Base-by-base conservation (phyloP, 2,329 filamentous ascomycete species). In the Stachybotrys echinatus region DNA sequence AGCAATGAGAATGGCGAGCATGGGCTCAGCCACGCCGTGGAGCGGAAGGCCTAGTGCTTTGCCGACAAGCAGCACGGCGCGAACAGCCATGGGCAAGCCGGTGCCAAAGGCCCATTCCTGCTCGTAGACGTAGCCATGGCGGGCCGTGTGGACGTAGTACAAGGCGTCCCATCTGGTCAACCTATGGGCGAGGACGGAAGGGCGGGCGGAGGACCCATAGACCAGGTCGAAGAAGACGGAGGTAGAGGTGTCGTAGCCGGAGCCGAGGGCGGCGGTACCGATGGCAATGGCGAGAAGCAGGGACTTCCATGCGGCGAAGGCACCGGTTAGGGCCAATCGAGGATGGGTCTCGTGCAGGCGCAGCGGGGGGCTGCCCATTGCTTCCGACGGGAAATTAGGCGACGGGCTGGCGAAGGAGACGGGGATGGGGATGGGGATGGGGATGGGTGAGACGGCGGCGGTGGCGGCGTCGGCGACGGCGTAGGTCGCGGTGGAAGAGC, bases 101-200 rank as follows among this genome's bases (percentile, higher is more conserved):
- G 61, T 56, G 37, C 85, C 85, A 69, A 92, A 94, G 0, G 89
- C 89, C 88, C 88, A 94, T 67, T 92, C 87, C 69, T 94, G 89
- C 70, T 95, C 89, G 64, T 83, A 87, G 12, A 84, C 49, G 58
- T 89, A 84, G 31, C 86, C 87, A 12, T 79, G 74, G 40, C 74
- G 74, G 5, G 87, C 80, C 42, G 74, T 65, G 55, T 83, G 77
- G 51, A 85, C 72, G 61, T 85, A 92, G 66, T 92, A 94, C 56
- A 95, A 74, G 27, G 85, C 87, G 65, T 95, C 89, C 89, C 89
- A 95, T 65, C 88, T 78, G 6, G 84, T 83, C 51, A 94, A 71
- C 42, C 81, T 81, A 31, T 76, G 68, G 19, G 74, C 66, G 3
- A 87, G 58, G 12, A 72, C 57, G 23, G 77, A 59, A 23, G 81